Evolutionary conservation across 192 early-diverging fungal species (phyloP), one percentile per base, ranked within the genome.

Genomic region (Coemansia sp.): DNA sequence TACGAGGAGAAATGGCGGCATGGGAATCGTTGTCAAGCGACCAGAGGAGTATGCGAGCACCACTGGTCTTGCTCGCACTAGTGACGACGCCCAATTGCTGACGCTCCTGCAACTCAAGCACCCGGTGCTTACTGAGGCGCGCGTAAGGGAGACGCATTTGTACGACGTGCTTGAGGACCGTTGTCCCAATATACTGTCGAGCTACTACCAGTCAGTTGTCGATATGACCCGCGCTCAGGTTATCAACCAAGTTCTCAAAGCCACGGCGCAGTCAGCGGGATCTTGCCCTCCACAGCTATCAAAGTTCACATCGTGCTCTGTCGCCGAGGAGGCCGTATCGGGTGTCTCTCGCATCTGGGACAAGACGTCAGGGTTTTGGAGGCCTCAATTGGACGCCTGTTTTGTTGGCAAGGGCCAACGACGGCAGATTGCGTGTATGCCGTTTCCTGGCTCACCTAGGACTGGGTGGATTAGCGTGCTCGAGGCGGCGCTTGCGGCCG

Each of bases 161-260:
- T 46, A 36, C 0, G 67, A 65, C 15, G 65, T 60, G 22, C 36
- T 62, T 27, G 22, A 35, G 1, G 22, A 19, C 8, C 37, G 32
- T 31, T 9, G 6, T 2, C 35, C 39, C 7, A 24, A 45, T 7
- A 9, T 35, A 10, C 7, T 29, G 11, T 5, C n/a, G 10, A n/a
- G 11, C 14, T 15, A 59, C 36, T 59, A 56, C 27, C 49, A 68
- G 59, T 60, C 70, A 39, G 57, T 82, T 15, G 20, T 76, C 6
- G 79, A 70, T 22, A 24, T 76, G 63, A 72, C 73, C 4, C 79
- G 70, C 10, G 46, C 63, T 24, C 79, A 82, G 47, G 73, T 82
- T n/a, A 57, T 80, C 14, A 47, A 36, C 51, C 78, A 75, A 27
- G 37, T 71, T 4, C 46, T 64, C 4, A 25, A 38, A 1, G 39